A percentile compares a stretch with the other conserved stretches of the same genome.
These are phyloP conservation scores for Myxozyma neotropica DNA, from an alignment of 805 yeast species.

Conservation along the genomic window DNA sequence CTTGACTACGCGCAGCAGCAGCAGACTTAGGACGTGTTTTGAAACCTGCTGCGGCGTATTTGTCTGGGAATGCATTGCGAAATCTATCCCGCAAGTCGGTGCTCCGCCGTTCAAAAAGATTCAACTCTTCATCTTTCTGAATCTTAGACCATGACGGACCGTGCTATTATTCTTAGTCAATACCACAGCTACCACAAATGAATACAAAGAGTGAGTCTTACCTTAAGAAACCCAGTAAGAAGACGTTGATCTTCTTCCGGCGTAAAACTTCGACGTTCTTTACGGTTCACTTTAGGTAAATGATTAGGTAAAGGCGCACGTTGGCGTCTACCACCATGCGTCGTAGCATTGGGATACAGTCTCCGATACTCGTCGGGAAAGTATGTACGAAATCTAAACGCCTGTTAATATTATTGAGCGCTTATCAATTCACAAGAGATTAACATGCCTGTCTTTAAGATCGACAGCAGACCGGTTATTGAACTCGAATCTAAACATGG, in stretches of 20 bases:
- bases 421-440: background rate
- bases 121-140: slow-evolving; percentile 47
- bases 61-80: slow-evolving; percentile 50
- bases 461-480: slow-evolving; percentile 51
- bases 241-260: slow-evolving; percentile 49
- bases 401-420: too few relatives aligned
- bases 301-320: slow-evolving; percentile 34
- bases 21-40: slow-evolving; percentile 37
- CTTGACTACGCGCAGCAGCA: slow-evolving; percentile 19
- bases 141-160: slow-evolving; percentile 53
- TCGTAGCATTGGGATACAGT: slow-evolving; percentile 50
- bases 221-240: slow-evolving; percentile 46
- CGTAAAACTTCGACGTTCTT: slow-evolving; percentile 49
- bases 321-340: slow-evolving; percentile 43
- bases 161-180: slow-evolving; percentile 36
- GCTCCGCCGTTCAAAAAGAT: slow-evolving; percentile 46
- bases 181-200: too few relatives aligned
- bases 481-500: slow-evolving; percentile 40
- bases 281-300: slow-evolving; percentile 49
- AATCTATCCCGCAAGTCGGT: slow-evolving; percentile 51
- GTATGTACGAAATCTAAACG: slow-evolving; percentile 49
- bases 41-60: slow-evolving; percentile 50
- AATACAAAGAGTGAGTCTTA: background rate
- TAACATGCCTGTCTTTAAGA: slow-evolving; percentile 43
- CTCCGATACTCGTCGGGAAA: slow-evolving; percentile 51